phyloP scores from a whole-genome alignment of 163 green algal genomes.

The Prototheca wickerhamii region DNA sequence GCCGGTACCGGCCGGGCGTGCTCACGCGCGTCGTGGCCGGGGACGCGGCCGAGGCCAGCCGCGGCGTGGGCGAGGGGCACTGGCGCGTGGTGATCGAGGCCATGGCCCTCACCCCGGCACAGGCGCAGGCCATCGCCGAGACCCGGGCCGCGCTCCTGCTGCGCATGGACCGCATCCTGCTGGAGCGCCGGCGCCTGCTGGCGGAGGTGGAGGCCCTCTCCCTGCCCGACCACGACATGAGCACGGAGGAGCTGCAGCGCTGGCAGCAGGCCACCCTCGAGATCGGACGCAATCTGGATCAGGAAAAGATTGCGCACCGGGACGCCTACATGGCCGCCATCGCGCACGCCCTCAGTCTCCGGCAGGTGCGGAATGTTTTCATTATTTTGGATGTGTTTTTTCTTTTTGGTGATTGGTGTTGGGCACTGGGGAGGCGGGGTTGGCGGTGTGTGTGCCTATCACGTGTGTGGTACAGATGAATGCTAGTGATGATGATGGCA shows the following conservation, averaged over 20 bases:
- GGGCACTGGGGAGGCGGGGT: too few relatives aligned
- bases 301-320: background rate
- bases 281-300: background rate
- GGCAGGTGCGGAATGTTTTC: too few relatives aligned
- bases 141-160: background rate
- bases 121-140: background rate
- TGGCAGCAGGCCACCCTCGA: background rate
- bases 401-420: background rate
- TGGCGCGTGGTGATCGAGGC: background rate
- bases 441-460: too few relatives aligned
- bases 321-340: constrained; percentile 3
- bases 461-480: too few relatives aligned
- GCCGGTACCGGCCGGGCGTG: background rate
- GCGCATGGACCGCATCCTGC: background rate
- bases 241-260: background rate
- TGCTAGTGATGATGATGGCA: too few relatives aligned
- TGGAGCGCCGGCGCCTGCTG: background rate
- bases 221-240: background rate
- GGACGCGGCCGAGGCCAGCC: background rate
- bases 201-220: background rate
- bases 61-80: background rate
- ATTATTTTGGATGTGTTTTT: background rate
- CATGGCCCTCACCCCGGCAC: background rate
- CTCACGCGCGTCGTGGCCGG: background rate
- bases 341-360: background rate